Evolutionary conservation across 2,329 filamentous ascomycete species (phyloP).

Genomic region (Apiospora phragmitis): DNA sequence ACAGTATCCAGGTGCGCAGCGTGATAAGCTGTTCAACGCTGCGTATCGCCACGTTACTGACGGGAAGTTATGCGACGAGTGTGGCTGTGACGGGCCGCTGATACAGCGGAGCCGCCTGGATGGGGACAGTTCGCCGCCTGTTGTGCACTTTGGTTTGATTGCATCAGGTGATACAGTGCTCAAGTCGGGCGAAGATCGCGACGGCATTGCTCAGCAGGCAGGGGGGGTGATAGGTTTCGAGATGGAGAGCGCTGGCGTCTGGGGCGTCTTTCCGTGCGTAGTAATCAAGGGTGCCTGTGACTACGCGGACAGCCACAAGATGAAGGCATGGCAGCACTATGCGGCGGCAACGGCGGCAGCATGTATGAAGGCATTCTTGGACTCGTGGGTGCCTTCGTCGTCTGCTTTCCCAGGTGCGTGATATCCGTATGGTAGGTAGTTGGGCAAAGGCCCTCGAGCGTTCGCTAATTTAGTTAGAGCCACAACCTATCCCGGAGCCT

Average conservation of each 20-base stretch:
- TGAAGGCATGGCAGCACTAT: slow-evolving; percentile 35
- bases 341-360: slow-evolving; percentile 5
- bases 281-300: slow-evolving; percentile 40
- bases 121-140: slow-evolving; percentile 19
- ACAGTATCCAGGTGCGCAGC: slow-evolving; percentile 16
- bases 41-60: slow-evolving; percentile 20
- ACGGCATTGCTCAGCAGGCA: slow-evolving; percentile 29
- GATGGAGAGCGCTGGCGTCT: slow-evolving; percentile 35
- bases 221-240: slow-evolving; percentile 32
- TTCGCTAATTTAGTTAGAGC: too few relatives aligned
- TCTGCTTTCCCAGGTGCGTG: slow-evolving; percentile 20
- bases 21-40: slow-evolving; percentile 21
- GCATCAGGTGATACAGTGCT: slow-evolving; percentile 43
- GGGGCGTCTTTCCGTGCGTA: slow-evolving; percentile 35
- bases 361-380: slow-evolving; percentile 1
- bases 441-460: too few relatives aligned
- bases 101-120: slow-evolving; percentile 24
- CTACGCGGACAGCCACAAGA: slow-evolving; percentile 41
- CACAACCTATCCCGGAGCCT: too few relatives aligned
- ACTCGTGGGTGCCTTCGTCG: neutral
- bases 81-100: slow-evolving; percentile 18
- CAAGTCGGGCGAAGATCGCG: slow-evolving; percentile 37
- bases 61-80: slow-evolving; percentile 13
- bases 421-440: too few relatives aligned
- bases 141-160: slow-evolving; percentile 37